Evolutionary conservation across 148 eudicot species (phyloP), one percentile per base, ranked within the genome.

Genomic region (Rhododendron griersonianum): DNA sequence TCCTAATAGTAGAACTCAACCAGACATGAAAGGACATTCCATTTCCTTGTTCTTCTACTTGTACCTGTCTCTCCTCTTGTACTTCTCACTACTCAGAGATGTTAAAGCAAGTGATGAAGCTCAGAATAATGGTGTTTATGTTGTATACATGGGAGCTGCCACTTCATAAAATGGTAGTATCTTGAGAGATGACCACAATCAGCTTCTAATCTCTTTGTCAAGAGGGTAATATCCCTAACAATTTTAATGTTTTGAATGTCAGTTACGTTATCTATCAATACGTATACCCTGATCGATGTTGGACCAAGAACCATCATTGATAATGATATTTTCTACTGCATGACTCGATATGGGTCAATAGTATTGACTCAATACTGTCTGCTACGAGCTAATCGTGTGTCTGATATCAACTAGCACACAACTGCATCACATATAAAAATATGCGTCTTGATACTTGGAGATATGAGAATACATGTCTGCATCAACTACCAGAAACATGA

Each of bases 141-240:
- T 93, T 71, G 95, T 94, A 4, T 93, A 94, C 86, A 93, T 94
- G 95, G 98, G 95, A n/a, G 91, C 89, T 78, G 16, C 75, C n/a
- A 61, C 48, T 84, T 85, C 91, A 2, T n/a, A 86, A 7, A 59
- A 78, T 9, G 87, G 81, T 47, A 47, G 44, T 50, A 28, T 80
- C 33, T 51, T 75, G 57, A 86, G 85, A 28, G 86, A 82, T 44
- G 88, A 87, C 18, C 91, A 88, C 79, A 83, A 87, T 71, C 85
- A 91, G 82, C 84, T 87, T 86, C 88, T 94, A 6, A 84, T 78
- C 85, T 89, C 92, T 55, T 83, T 92, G 71, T 80, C 86, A 73
- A 65, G 30, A 85, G 90, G 95, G 94, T 94, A 63, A 61, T 59
- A 21, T 59, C 65, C 25, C 5, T 59, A 5, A 21, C 5, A 59